Base-by-base conservation (phyloP, 768 basidiomycete species). In the Collybiopsis luxurians region DNA sequence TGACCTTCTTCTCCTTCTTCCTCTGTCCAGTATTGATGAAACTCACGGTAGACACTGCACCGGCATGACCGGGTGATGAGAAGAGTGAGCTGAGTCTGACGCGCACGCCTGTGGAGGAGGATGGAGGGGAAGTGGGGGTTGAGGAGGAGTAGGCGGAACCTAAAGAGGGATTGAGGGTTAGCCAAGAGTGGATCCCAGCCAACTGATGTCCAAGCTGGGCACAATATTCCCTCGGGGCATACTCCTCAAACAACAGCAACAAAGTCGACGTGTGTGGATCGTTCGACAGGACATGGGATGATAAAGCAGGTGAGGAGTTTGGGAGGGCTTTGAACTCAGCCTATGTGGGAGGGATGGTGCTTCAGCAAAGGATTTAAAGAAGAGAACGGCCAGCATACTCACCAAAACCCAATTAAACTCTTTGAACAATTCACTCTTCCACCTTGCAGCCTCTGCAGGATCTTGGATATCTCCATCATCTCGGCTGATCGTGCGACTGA, bases 401-500 rank as follows among this genome's bases (percentile, higher is more conserved):
- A 95, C 95, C 75, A 98, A 61, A 19, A 88, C 92, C 94, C 94
- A 98, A 65, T 92, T 94, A 63, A 91, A 91, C 61, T 51, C 50
- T 27, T 39, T 51, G 23, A 51, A 51, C 34, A 51, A 23, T 15
- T 40, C 50, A 26, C 15, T 51, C 26, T 24, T 51, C 50, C 50
- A 51, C 24, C 36, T 36, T 2, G 50, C 38, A 23, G 31, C 38
- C 13, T 51, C 40, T n/a, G 40, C 50, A 13, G 17, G 31, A 5
- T 23, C 50, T 23, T 38, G 31, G 3, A 10, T 10, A 11, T 19
- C 3, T 9, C 24, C 36, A 21, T 51, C 34, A 19, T 51, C 50
- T 51, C 50, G 17, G 15, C 50, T 51, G 9, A 51, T 12, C 15
- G 50, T 36, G 17, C 50, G 31, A 12, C 36, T 51, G 36, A 51